Percentiles rank a stretch among this genome's conserved stretches.
phyloP scores from a whole-genome alignment of 2,329 filamentous ascomycete genomes.

The Sarocladium oryzae region DNA sequence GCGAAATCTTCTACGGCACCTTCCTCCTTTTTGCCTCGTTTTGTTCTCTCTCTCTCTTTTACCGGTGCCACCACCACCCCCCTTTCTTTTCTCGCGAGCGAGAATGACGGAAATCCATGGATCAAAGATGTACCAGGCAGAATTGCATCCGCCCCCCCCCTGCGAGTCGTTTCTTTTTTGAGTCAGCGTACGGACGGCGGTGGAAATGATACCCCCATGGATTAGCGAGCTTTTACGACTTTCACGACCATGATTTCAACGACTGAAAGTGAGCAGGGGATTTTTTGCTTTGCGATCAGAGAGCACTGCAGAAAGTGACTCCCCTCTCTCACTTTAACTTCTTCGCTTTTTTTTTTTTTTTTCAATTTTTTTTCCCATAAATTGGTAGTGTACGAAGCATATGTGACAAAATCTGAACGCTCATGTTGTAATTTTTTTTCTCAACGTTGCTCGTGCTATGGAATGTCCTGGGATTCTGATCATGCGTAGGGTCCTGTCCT shows the following conservation, averaged over 20 bases:
- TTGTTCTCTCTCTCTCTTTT: too few relatives aligned
- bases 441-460: not conserved
- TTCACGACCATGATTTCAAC: not conserved
- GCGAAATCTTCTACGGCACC: too few relatives aligned
- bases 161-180: too few relatives aligned
- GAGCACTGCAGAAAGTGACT: not conserved
- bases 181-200: too few relatives aligned
- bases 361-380: not conserved
- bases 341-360: not conserved
- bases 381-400: not conserved
- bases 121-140: too few relatives aligned
- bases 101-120: too few relatives aligned
- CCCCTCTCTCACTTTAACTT: not conserved
- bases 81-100: too few relatives aligned
- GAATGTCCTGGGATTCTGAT: not conserved
- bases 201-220: too few relatives aligned
- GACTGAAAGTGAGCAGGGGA: not conserved
- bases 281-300: not conserved
- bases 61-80: too few relatives aligned
- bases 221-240: too few relatives aligned
- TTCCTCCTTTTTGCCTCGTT: too few relatives aligned
- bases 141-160: too few relatives aligned
- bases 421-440: not conserved
- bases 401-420: slow-evolving; percentile 7
- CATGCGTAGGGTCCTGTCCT: not conserved